Evolutionary conservation across 2,329 filamentous ascomycete genomes (phyloP), one percentile per base, ranked within the genome.

Genomic region (Alternaria infectoria): DNA sequence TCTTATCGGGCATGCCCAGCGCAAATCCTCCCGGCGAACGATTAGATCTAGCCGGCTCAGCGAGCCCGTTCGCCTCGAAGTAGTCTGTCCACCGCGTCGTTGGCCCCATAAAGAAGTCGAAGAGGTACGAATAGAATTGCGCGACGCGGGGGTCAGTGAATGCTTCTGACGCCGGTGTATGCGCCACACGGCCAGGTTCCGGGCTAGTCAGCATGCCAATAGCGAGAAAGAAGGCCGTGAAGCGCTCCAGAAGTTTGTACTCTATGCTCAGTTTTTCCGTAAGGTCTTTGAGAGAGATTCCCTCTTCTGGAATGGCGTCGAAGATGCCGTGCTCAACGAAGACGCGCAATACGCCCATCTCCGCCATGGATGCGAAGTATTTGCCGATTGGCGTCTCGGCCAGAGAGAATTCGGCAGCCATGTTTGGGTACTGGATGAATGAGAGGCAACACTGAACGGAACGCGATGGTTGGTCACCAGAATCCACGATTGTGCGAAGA

Each of bases 251-350:
- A 44, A 62, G 56, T 15, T 49, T 59, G 21, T 50, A 55, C 19
- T 62, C 60, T 10, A 62, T 50, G 11, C 23, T 50, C 13, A 52
- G 23, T 25, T 59, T 54, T 17, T 44, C 15, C 13, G 56, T 28
- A 11, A 62, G 56, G 25, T 62, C 56, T 26, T 59, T 32, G 9
- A 54, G 44, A 7, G 60, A 54, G 25, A 59, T 59, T 13, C 60
- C 50, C 12, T 59, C 44, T 13, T 62, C 49, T 30, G 60, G 60
- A 12, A 62, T 59, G 36, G 60, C 60, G 44, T 51, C 21, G 49
- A 62, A 59, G 28, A 62, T 62, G 26, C 43, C 30, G 30, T 62
- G 60, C 47, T 62, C 60, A 30, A 59, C 60, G 12, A 59, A 62
- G 55, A 62, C 40, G 21, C 44, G 46, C 47, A 62, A 45, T 36